Conservation (phyloP, 345 rosid genomes). For the thale cress (Arabidopsis thaliana) region TAIR10.1 NC_003070.9:18351001-18351500, state of each 20-base stretch:
- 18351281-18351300: conserved; percentile 21
- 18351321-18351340: conserved; percentile 24
- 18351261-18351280: background rate
- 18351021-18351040: too few relatives aligned
- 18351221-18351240: conserved; percentile 28
- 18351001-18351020: too few relatives aligned
- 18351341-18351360: conserved; percentile 37
- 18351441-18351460: conserved; percentile 37
- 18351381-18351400: conserved; percentile 7
- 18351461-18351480: conserved; percentile 20
- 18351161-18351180: background rate
- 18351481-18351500: background rate
- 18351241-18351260: background rate
- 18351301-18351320: background rate
- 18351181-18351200: conserved; percentile 18
- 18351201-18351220: conserved; percentile 16
- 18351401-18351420: background rate
- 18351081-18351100: conserved; percentile 24
- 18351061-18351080: background rate
- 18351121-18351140: background rate
- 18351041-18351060: background rate
- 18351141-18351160: background rate
- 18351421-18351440: conserved; percentile 38
- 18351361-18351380: conserved; percentile 29
- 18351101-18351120: background rate